Evolutionary conservation across 2,329 filamentous ascomycete species (phyloP).

Genomic region (Fusarium avenaceum): DNA sequence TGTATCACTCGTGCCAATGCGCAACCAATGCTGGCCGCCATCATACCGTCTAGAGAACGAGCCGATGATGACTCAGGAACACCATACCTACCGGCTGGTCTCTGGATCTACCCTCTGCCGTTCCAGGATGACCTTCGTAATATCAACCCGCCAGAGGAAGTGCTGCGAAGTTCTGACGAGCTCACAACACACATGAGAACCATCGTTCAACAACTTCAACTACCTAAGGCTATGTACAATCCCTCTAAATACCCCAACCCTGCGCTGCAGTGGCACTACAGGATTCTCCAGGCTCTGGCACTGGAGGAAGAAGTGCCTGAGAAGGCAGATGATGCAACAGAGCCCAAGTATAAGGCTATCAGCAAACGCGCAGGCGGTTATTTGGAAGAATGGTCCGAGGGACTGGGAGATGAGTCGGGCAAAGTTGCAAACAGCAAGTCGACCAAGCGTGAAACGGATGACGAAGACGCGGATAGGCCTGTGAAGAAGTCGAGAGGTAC

Average conservation of each 20-base stretch:
- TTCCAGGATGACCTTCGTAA: conserved; percentile 90
- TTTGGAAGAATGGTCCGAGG: conserved; percentile 80
- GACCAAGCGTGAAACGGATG: conserved; percentile 66
- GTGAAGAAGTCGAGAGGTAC: conserved; percentile 61
- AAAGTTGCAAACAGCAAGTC: conserved; percentile 56
- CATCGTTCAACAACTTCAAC: conserved; percentile 86
- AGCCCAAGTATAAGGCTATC: conserved; percentile 88
- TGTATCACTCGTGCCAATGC: conserved; percentile 86
- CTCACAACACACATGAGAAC: conserved; percentile 86
- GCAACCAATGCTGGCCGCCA: conserved; percentile 81
- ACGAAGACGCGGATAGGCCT: conserved; percentile 59
- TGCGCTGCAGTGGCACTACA: conserved; percentile 96
- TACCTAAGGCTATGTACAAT: conserved; percentile 88
- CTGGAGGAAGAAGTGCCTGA: conserved; percentile 91
- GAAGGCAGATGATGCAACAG: conserved; percentile 79
- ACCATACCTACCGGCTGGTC: conserved; percentile 81
- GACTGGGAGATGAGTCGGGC: conserved; percentile 70
- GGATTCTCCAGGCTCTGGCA: conserved; percentile 89
- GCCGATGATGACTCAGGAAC: conserved; percentile 74
- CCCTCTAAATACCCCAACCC: conserved; percentile 92
- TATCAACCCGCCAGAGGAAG: conserved; percentile 71
- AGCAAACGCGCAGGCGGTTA: conserved; percentile 87
- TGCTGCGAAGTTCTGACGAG: conserved; percentile 72
- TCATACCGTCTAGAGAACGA: conserved; percentile 80
- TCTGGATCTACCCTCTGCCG: conserved; percentile 91